These are phyloP conservation scores for Trichothecium roseum DNA, from an alignment of 2,329 filamentous ascomycete genomes.

Conservation along the genomic window DNA sequence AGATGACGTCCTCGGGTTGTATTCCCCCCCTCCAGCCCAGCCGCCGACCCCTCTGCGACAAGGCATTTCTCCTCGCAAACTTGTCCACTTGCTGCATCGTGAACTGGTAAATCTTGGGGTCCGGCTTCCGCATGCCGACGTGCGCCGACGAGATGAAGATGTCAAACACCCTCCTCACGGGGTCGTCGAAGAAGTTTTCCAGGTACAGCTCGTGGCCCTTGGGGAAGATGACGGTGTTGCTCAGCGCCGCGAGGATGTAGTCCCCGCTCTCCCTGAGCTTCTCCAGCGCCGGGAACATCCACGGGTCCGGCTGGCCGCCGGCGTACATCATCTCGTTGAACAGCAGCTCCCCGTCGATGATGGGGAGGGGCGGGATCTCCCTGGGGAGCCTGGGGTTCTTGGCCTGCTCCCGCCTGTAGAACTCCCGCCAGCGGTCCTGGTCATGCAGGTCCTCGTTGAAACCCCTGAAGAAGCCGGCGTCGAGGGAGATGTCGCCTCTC, in stretches of 20 bases:
- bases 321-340: constrained; percentile 87
- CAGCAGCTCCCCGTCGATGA: constrained; percentile 65
- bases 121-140: constrained; percentile 79
- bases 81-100: constrained; percentile 58
- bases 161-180: constrained; percentile 63
- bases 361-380: constrained; percentile 51
- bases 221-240: constrained; percentile 85
- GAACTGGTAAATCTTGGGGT: constrained; percentile 68
- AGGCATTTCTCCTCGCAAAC: constrained; percentile 43
- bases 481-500: constrained; percentile 67
- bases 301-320: constrained; percentile 63
- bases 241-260: constrained; percentile 72
- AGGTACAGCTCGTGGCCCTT: constrained; percentile 55
- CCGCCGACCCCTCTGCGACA: constrained; percentile 22
- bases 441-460: constrained; percentile 69
- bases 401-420: constrained; percentile 34
- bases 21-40: constrained; percentile 44
- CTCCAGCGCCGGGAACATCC: constrained; percentile 76
- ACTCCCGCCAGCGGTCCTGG: constrained; percentile 58
- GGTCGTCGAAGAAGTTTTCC: constrained; percentile 38
- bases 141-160: constrained; percentile 82
- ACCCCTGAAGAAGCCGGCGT: constrained; percentile 61
- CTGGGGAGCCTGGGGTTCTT: constrained; percentile 28
- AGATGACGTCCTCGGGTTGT: constrained; percentile 60
- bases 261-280: constrained; percentile 52